Evolutionary conservation across 1,284 basidiomycete genomes (phyloP).

Genomic region (Pterulicium gracile): DNA sequence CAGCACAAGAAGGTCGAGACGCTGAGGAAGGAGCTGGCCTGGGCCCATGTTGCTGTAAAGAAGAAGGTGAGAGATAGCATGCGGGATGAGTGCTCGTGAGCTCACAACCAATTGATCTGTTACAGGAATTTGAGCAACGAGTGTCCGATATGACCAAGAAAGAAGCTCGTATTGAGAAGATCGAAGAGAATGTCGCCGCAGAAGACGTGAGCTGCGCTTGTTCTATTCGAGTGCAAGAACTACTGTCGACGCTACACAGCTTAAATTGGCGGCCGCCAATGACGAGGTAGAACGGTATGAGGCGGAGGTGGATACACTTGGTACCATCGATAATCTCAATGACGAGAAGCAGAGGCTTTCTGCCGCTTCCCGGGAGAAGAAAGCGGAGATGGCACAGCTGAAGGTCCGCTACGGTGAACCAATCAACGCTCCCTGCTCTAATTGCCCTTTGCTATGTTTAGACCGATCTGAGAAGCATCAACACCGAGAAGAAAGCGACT

Average conservation of each 20-base stretch:
- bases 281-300: conserved; percentile 39
- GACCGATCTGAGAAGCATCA: conserved; percentile 39
- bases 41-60: conserved; percentile 79
- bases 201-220: conserved; percentile 36
- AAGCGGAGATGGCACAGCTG: conserved; percentile 29
- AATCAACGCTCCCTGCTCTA: no score
- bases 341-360: conserved; percentile 30
- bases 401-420: conserved; percentile 33
- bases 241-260: conserved; percentile 15
- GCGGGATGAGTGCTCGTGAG: conserved; percentile 39
- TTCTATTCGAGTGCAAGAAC: conserved; percentile 3
- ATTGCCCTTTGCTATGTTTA: no score
- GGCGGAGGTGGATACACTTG: conserved; percentile 34
- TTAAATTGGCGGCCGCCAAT: conserved; percentile 29
- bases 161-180: conserved; percentile 35
- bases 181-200: conserved; percentile 30
- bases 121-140: background rate
- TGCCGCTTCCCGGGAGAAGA: conserved; percentile 35
- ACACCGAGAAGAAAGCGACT: conserved; percentile 25
- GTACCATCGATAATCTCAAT: conserved; percentile 42
- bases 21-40: conserved; percentile 77
- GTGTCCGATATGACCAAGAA: conserved; percentile 20
- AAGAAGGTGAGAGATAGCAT: conserved; percentile 33
- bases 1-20: conserved; percentile 59
- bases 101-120: background rate